Base-by-base conservation (phyloP, 345 rosid genomes). In the Aurinia saxatilis region DNA sequence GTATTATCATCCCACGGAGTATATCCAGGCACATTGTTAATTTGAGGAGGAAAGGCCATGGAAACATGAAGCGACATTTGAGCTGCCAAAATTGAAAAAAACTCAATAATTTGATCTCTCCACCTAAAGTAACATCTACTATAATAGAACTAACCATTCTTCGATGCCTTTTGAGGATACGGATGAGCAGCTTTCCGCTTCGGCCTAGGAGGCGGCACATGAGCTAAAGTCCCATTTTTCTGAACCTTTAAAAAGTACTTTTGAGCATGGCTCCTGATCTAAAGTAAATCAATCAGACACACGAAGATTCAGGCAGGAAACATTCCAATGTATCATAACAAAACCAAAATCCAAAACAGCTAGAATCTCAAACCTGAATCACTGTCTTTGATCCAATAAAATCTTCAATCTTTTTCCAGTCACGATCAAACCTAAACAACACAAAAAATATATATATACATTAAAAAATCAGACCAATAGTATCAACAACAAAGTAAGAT, bases 241-340 rank as follows among this genome's bases (percentile, higher is more conserved):
- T 86, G 91, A 30, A 84, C 96, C 79, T 89, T 89, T 8, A 80
- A 72, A 66, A 89, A 89, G 76, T 89, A 89, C 66, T 86, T 89
- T 71, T 89, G 96, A 21, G 95, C 96, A 69, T 89, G 96, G 55
- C 96, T 86, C 53, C 96, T 91, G 41, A 89, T 89, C 96, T 89
- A 84, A 45, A 16, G 45, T 25, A 7, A 34, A 40, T 9, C 48
- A 63, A 39, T 4, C 6, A 60, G 17, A n/a, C 14, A 60, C 39
- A 60, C 4, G 5, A 40, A 31, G 49, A 29, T 16, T 49, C n/a
- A 44, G 38, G 2, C 16, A 10, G 0, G 10, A 40, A 39, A 31
- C 27, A 2, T 16, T n/a, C 11, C 21, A 21, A 48, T 34, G 46
- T 11, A 42, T 10, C 23, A 10, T 16, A 36, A 31, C 5, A 52